phyloP scores from a whole-genome alignment of 1,284 basidiomycete species.

The Irpex rosettiformis region DNA sequence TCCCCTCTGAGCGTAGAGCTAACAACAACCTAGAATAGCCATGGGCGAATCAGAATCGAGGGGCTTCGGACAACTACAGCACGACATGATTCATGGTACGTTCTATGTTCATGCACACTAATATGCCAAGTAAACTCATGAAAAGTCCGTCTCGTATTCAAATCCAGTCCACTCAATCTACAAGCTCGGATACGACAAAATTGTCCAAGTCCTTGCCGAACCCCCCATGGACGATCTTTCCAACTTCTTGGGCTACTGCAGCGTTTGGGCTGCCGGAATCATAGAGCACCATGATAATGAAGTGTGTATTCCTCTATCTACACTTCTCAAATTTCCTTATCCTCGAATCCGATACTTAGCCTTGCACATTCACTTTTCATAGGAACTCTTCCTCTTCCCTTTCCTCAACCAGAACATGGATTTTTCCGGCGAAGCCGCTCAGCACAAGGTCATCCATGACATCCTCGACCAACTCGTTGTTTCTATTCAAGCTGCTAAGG shows the following conservation, averaged over 20 bases:
- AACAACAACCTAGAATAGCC: too few relatives aligned
- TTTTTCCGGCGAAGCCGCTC: conserved; percentile 32
- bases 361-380: neutral
- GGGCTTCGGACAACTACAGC: neutral
- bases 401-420: conserved; percentile 34
- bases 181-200: conserved; percentile 32
- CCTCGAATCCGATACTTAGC: neutral
- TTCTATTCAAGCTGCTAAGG: conserved; percentile 23
- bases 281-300: conserved; percentile 32
- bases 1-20: too few relatives aligned
- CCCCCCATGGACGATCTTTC: conserved; percentile 32
- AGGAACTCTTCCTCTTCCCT: conserved; percentile 34
- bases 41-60: neutral
- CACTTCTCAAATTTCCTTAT: too few relatives aligned
- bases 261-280: conserved; percentile 32
- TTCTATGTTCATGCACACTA: neutral
- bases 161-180: conserved; percentile 30
- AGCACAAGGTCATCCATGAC: conserved; percentile 33
- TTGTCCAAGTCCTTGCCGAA: conserved; percentile 31
- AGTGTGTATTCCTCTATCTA: conserved; percentile 16
- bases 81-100: conserved; percentile 22
- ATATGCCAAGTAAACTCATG: neutral
- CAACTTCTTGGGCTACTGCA: conserved; percentile 39
- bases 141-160: neutral
- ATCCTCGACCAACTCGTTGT: conserved; percentile 27